Conservation (phyloP, 2,329 filamentous ascomycete species). For the Hymenoscyphus linearis region DNA sequence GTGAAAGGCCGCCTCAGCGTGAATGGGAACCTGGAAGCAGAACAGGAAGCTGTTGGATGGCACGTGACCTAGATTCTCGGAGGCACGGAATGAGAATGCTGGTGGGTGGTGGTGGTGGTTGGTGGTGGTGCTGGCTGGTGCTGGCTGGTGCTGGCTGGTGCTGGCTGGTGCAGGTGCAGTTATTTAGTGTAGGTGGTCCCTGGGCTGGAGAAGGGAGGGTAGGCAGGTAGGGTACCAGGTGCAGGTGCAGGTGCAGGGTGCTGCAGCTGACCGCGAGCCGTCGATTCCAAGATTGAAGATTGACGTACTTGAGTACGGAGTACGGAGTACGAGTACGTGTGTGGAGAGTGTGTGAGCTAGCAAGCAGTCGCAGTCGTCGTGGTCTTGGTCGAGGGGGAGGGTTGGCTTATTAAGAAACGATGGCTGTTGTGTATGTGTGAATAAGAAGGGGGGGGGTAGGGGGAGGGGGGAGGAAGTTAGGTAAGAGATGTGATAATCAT, state of each 20-base stretch:
- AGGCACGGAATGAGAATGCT: background rate
- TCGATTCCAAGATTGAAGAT: no score
- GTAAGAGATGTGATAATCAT: background rate
- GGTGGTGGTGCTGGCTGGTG: no score
- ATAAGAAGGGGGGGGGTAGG: no score
- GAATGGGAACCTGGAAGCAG: background rate
- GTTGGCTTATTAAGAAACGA: background rate
- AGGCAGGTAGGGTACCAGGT: background rate
- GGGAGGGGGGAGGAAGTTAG: no score
- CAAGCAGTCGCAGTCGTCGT: no score
- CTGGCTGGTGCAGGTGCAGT: no score
- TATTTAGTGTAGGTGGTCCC: no score
- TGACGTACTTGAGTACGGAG: no score
- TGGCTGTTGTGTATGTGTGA: background rate
- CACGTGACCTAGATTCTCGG: background rate
- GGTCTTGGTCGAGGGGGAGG: background rate
- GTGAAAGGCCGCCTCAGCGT: background rate
- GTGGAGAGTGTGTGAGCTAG: no score
- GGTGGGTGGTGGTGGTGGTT: background rate
- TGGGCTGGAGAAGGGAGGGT: background rate
- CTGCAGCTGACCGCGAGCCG: no score
- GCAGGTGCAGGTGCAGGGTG: background rate
- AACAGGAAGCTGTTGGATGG: background rate
- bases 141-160: no score
- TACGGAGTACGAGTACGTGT: no score